Base-by-base conservation (phyloP, 257 asterid species). In the Osmanthus fragrans region DNA sequence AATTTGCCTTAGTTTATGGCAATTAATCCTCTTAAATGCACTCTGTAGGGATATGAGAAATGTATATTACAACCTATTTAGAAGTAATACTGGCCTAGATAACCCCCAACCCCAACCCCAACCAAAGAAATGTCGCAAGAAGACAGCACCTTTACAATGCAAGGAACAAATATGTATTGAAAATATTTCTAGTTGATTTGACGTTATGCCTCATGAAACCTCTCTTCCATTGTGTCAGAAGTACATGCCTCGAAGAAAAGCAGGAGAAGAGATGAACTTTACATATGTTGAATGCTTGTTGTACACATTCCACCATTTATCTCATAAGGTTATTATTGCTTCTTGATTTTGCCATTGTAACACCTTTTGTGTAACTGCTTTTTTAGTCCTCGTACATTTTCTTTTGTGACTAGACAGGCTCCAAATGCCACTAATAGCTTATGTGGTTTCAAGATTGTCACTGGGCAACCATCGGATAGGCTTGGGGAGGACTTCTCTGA, bases 401-500 rank as follows among this genome's bases (percentile, higher is more conserved):
- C 83, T 54, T 79, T 65, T 72, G 16, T 82, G 70, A 69, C 81
- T 74, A 32, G 68, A 82, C 92, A 94, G 98, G 94, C 96, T 71
- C 97, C 98, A 77, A 94, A 92, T 86, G 96, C 97, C 67, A 89
- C 97, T 72, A 94, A 94, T 87, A 87, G 94, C 84, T 82, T 94
- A 75, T 94, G 98, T 75, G 98, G 97, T 74, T 92, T 88, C 97
- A 94, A 92, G 81, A 90, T 94, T 78, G 98, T 94, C 86, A 94
- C 98, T 80, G 98, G 98, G 45, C 98, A 94, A 83, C 98, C 98
- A 4, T 94, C 98, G 64, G 98, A 94, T 86, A 89, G 96, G 91
- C 96, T 94, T 70, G 98, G 98, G 84, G 98, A 92, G 89, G 98
- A 94, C 89, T 94, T 94, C 87, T 90, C 98, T 1, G 94, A 87